Conservation (phyloP, 305 asterid species). For the Fraxinus albicans region DNA sequence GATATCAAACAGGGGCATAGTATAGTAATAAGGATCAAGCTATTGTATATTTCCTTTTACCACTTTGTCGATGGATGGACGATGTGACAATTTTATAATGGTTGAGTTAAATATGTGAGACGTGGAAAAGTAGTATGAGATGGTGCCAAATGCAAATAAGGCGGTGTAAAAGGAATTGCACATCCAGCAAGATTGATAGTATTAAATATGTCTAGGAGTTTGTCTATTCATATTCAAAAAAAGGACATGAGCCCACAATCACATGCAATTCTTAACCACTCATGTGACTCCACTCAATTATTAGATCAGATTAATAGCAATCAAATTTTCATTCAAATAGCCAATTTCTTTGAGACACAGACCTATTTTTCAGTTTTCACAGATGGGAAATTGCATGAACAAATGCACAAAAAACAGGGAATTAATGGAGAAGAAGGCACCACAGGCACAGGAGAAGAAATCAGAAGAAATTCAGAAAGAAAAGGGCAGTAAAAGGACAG, state of each 20-base stretch:
- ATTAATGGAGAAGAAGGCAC: background rate
- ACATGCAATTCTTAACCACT: conserved; percentile 16
- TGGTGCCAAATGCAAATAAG: too few relatives aligned
- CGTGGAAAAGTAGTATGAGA: too few relatives aligned
- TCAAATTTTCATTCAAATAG: background rate
- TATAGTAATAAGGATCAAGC: too few relatives aligned
- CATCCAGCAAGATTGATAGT: background rate
- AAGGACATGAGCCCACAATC: conserved; percentile 11
- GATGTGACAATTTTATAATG: too few relatives aligned
- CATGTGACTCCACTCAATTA: background rate
- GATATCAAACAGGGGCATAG: too few relatives aligned
- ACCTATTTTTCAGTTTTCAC: background rate
- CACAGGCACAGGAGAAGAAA: background rate
- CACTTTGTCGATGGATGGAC: too few relatives aligned
- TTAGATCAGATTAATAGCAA: background rate
- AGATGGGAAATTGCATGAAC: background rate
- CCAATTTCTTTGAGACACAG: too few relatives aligned
- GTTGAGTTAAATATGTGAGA: too few relatives aligned
- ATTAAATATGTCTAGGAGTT: background rate
- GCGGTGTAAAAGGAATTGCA: too few relatives aligned
- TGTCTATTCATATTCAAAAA: background rate
- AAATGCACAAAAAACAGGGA: background rate
- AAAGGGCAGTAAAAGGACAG: background rate
- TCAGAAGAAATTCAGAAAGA: background rate
- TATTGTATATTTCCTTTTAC: too few relatives aligned